phyloP scores from a whole-genome alignment of 768 basidiomycete species.

The Mycena metata region DNA sequence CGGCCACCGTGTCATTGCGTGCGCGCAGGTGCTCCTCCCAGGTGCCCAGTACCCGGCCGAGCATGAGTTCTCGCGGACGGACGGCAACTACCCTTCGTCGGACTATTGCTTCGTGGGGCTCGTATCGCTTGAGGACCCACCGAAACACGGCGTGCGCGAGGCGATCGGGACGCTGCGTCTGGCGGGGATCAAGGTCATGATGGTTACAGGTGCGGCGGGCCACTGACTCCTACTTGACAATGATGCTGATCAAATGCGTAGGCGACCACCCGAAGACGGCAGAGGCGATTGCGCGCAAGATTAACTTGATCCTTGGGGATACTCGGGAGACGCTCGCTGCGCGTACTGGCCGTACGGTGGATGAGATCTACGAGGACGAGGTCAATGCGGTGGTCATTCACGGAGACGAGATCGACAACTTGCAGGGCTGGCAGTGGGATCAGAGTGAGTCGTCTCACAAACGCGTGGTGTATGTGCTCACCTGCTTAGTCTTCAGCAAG shows the following conservation, averaged over 20 bases:
- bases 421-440: constrained; percentile 84
- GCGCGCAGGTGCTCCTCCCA: constrained; percentile 71
- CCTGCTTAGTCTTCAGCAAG: constrained; percentile 68
- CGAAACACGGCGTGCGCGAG: constrained; percentile 79
- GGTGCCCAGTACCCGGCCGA: constrained; percentile 60
- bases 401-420: constrained; percentile 74
- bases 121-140: constrained; percentile 78
- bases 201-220: constrained; percentile 70
- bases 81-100: constrained; percentile 64
- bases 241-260: constrained; percentile 32
- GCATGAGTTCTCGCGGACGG: constrained; percentile 68
- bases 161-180: constrained; percentile 79
- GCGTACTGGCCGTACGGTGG: constrained; percentile 66
- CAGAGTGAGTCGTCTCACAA: constrained; percentile 54
- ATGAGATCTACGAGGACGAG: constrained; percentile 78
- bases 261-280: constrained; percentile 82
- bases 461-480: constrained; percentile 10
- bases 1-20: constrained; percentile 82
- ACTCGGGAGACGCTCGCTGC: constrained; percentile 72
- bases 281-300: constrained; percentile 80
- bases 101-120: constrained; percentile 76
- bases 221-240: not conserved
- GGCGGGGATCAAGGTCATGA: constrained; percentile 83
- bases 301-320: constrained; percentile 77
- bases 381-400: constrained; percentile 76